These are phyloP conservation scores for Chenopodium formosanum DNA, from an alignment of 148 eudicot genomes.

Conservation along the genomic window DNA sequence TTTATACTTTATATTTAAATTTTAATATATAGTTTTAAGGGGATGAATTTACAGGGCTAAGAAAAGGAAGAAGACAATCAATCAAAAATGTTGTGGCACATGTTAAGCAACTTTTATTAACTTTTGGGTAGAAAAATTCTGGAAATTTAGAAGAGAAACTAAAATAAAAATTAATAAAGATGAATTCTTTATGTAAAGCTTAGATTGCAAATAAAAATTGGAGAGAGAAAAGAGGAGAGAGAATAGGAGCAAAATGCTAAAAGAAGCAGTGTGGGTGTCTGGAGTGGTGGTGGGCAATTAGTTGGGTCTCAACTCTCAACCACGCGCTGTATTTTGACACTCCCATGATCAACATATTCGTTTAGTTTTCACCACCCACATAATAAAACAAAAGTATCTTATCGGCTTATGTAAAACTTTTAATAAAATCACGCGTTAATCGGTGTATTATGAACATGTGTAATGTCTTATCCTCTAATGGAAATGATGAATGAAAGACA, in stretches of 20 bases:
- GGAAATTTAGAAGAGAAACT: background rate
- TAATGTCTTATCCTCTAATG: too few relatives aligned
- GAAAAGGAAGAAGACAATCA: slow-evolving; percentile 15
- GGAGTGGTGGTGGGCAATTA: slow-evolving; percentile 2
- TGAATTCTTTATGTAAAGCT: slow-evolving; percentile 21
- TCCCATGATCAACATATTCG: background rate
- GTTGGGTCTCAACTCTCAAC: background rate
- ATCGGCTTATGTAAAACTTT: too few relatives aligned
- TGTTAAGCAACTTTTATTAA: slow-evolving; percentile 23
- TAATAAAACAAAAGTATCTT: too few relatives aligned
- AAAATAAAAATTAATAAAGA: slow-evolving; percentile 19
- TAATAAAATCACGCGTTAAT: too few relatives aligned
- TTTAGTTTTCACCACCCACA: background rate
- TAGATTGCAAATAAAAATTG: slow-evolving; percentile 5
- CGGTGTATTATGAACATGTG: too few relatives aligned
- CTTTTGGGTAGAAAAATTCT: slow-evolving; percentile 10
- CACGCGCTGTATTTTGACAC: slow-evolving; percentile 21
- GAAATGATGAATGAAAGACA: too few relatives aligned
- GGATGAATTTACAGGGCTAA: background rate
- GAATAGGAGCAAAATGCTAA: slow-evolving; percentile 24
- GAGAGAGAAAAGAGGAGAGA: slow-evolving; percentile 3
- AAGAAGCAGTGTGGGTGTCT: slow-evolving; percentile 19
- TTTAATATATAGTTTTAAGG: too few relatives aligned
- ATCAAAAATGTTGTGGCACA: slow-evolving; percentile 23
- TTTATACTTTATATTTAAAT: too few relatives aligned